Percentiles rank a stretch among this genome's conserved stretches.
Conservation (phyloP, 2,329 filamentous ascomycete genomes). For the Thielaviopsis populi region DNA sequence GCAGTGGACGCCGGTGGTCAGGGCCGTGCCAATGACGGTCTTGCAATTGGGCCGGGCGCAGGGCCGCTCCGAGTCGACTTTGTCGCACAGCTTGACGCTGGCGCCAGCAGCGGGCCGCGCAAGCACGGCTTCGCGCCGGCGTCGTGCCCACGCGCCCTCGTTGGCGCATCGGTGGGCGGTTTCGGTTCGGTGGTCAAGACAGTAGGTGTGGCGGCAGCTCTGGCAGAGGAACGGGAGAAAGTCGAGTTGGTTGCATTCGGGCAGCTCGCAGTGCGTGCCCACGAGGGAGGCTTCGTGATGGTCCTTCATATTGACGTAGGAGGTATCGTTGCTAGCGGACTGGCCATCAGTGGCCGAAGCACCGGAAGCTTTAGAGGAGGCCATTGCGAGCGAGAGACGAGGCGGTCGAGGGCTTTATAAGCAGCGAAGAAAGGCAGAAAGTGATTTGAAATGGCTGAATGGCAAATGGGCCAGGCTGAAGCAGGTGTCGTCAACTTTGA, state of each 20-base stretch:
- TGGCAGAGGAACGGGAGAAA: constrained; percentile 93
- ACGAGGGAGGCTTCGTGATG: constrained; percentile 65
- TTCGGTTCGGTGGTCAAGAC: constrained; percentile 86
- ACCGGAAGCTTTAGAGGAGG: constrained; percentile 8
- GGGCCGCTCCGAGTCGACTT: constrained; percentile 43
- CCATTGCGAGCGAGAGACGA: constrained; percentile 1
- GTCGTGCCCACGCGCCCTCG: constrained; percentile 46
- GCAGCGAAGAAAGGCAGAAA: not conserved
- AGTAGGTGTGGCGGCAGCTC: constrained; percentile 72
- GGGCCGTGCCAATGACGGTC: constrained; percentile 52
- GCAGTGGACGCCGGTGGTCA: constrained; percentile 57
- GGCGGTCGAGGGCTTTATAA: constrained; percentile 4
- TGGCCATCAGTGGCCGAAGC: constrained; percentile 23
- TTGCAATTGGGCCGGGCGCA: constrained; percentile 54
- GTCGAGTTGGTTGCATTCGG: constrained; percentile 87
- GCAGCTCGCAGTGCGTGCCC: constrained; percentile 78
- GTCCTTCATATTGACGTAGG: constrained; percentile 58
- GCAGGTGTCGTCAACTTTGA: not conserved
- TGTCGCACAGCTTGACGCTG: constrained; percentile 38
- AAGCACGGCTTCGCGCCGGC: constrained; percentile 39
- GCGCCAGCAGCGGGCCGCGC: constrained; percentile 39
- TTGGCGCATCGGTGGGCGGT: constrained; percentile 55
- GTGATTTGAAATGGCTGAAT: not conserved
- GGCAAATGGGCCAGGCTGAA: constrained; percentile 5
- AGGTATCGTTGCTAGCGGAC: constrained; percentile 29